Evolutionary conservation across 139 green algal genomes (phyloP).

Genomic region (Nannochloris sp.): DNA sequence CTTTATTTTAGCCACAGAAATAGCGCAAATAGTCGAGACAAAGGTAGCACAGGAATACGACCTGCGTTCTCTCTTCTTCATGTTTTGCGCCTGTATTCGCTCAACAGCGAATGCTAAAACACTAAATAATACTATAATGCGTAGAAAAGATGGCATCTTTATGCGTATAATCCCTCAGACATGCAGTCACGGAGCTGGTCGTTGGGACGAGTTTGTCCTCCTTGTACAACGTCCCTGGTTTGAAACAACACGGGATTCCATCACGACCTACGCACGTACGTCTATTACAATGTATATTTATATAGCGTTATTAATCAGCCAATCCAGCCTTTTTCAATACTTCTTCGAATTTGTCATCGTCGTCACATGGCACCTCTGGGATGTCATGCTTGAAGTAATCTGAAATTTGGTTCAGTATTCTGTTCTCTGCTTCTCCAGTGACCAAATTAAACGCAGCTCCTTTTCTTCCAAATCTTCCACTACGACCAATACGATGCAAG

Average conservation of each 20-base stretch:
- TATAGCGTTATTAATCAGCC: constrained; percentile 25
- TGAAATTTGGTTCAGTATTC: constrained; percentile 57
- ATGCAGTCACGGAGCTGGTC: too few species aligned
- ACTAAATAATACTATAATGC: too few species aligned
- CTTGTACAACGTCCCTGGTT: too few species aligned
- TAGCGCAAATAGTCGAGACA: constrained; percentile 5
- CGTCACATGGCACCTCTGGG: constrained; percentile 57
- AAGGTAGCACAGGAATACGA: constrained; percentile 1
- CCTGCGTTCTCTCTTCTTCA: too few species aligned
- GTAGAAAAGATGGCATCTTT: too few species aligned
- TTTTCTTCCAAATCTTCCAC: constrained; percentile 90
- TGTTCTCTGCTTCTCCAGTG: constrained; percentile 35
- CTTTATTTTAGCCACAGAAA: constrained; percentile 2
- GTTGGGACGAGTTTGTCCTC: too few species aligned
- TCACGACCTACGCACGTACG: too few species aligned
- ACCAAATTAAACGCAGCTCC: constrained; percentile 93
- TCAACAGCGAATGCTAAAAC: too few species aligned
- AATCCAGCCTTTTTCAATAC: constrained; percentile 78
- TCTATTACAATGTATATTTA: too few species aligned
- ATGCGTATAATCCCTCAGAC: too few species aligned
- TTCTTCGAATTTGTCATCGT: constrained; percentile 76
- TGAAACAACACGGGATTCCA: too few species aligned
- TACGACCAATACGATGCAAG: constrained; percentile 93
- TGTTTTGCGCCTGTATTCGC: too few species aligned
- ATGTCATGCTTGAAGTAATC: constrained; percentile 83